phyloP scores from a whole-genome alignment of 352 stramenopile species.

The Globisporangium orthogonon region DNA sequence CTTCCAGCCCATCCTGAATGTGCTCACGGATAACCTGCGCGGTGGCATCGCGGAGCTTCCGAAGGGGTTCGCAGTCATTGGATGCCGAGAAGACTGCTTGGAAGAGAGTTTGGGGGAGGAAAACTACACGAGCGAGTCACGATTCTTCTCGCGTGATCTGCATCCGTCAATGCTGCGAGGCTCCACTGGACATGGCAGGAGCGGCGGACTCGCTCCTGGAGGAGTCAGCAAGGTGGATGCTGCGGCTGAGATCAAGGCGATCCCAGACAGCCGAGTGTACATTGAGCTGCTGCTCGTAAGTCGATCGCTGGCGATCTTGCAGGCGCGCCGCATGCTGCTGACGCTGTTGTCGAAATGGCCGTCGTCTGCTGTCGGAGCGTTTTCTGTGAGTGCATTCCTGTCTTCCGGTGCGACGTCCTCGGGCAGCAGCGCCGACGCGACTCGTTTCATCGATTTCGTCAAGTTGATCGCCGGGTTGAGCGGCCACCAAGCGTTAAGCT shows the following conservation, averaged over 20 bases:
- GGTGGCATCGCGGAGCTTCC: slow-evolving; percentile 36
- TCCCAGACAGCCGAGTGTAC: slow-evolving; percentile 74
- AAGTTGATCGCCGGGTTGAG: slow-evolving; percentile 76
- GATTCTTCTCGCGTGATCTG: slow-evolving; percentile 75
- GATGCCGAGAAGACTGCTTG: slow-evolving; percentile 72
- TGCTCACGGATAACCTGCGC: slow-evolving; percentile 32
- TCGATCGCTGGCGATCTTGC: slow-evolving; percentile 73
- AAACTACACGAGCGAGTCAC: slow-evolving; percentile 66
- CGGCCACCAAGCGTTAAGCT: slow-evolving; percentile 31
- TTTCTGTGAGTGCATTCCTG: slow-evolving; percentile 48
- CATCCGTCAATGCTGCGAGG: slow-evolving; percentile 67
- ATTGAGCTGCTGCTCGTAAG: slow-evolving; percentile 72
- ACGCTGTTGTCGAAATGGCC: slow-evolving; percentile 80
- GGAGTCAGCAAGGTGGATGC: slow-evolving; percentile 56
- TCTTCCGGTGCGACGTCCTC: slow-evolving; percentile 1
- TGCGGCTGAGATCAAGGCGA: slow-evolving; percentile 67
- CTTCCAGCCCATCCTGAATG: slow-evolving; percentile 77
- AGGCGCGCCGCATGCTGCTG: slow-evolving; percentile 65
- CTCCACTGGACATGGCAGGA: slow-evolving; percentile 39
- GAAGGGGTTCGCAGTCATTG: slow-evolving; percentile 71
- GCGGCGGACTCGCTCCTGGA: slow-evolving; percentile 29
- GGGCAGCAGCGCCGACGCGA: slow-evolving; percentile 18
- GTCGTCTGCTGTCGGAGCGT: slow-evolving; percentile 38
- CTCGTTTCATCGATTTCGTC: slow-evolving; percentile 76
- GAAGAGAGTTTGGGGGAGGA: slow-evolving; percentile 84